phyloP scores from a whole-genome alignment of 805 yeast species.

The Candida khao-thaluensis region DNA sequence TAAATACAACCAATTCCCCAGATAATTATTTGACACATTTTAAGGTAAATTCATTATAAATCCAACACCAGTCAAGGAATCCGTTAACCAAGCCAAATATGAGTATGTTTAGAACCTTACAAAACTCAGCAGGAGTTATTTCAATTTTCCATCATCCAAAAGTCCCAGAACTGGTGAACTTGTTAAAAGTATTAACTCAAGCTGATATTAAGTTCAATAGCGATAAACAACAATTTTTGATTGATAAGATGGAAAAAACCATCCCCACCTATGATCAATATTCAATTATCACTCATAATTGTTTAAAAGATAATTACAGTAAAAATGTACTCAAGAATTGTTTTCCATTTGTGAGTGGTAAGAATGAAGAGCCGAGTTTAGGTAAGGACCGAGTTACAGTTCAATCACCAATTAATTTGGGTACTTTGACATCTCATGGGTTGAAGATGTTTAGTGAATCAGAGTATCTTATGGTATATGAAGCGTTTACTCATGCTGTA shows the following conservation, averaged over 20 bases:
- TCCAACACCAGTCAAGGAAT: too few species aligned
- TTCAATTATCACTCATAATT: constrained; percentile 25
- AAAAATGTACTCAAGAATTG: constrained; percentile 27
- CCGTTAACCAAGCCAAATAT: too few species aligned
- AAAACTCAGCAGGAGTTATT: constrained; percentile 40
- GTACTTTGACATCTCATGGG: constrained; percentile 23
- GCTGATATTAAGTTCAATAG: constrained; percentile 31
- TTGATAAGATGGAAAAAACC: constrained; percentile 37
- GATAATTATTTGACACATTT: too few species aligned
- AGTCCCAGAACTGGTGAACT: constrained; percentile 30
- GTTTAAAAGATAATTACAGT: constrained; percentile 24
- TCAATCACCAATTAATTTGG: constrained; percentile 16
- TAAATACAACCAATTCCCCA: background rate
- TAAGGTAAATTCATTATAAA: too few species aligned
- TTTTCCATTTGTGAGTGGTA: constrained; percentile 39
- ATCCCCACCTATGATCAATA: constrained; percentile 47
- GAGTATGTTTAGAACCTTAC: constrained; percentile 40
- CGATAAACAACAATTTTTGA: constrained; percentile 29
- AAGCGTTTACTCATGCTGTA: constrained; percentile 31
- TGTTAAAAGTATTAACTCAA: constrained; percentile 30
- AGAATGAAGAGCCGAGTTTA: constrained; percentile 11
- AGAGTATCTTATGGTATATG: constrained; percentile 39
- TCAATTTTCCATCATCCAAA: constrained; percentile 41
- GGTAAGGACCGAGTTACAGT: constrained; percentile 19
- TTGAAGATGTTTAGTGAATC: constrained; percentile 34